Percentiles rank a stretch among this genome's conserved stretches.
Conservation (phyloP, 2,329 filamentous ascomycete species). For the Penicillium olsonii region DNA sequence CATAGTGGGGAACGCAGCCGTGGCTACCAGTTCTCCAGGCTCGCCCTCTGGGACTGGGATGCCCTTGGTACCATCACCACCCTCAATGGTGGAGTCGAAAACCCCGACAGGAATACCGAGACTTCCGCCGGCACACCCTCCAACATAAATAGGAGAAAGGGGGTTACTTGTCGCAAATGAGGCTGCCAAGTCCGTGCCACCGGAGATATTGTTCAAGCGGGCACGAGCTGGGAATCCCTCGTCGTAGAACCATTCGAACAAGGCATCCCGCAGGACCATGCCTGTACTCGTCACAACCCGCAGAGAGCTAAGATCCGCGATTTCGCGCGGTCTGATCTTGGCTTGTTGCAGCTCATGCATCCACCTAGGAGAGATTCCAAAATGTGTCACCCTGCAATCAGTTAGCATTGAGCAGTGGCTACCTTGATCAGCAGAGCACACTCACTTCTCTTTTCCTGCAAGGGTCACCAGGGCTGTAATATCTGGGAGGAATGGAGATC, state of each 20-base stretch:
- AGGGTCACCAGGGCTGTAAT: constrained; percentile 54
- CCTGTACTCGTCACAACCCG: constrained; percentile 69
- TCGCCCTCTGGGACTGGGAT: constrained; percentile 61
- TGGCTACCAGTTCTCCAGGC: constrained; percentile 74
- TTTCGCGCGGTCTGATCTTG: constrained; percentile 61
- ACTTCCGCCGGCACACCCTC: constrained; percentile 55
- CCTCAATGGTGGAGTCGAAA: constrained; percentile 54
- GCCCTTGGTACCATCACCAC: constrained; percentile 40
- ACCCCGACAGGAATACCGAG: constrained; percentile 58
- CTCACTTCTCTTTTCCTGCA: constrained; percentile 52
- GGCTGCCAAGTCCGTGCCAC: constrained; percentile 35
- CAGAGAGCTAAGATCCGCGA: constrained; percentile 64
- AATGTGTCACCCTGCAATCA: constrained; percentile 66
- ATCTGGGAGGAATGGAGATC: constrained; percentile 75
- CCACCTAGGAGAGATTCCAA: constrained; percentile 77
- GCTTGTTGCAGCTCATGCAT: constrained; percentile 70
- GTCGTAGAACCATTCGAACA: constrained; percentile 81
- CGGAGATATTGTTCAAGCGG: constrained; percentile 55
- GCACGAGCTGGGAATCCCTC: constrained; percentile 66
- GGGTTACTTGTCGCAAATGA: constrained; percentile 57
- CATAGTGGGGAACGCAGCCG: constrained; percentile 72
- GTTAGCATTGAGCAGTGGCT: constrained; percentile 45
- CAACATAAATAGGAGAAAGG: constrained; percentile 63
- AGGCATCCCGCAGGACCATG: constrained; percentile 75
- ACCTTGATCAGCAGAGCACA: not conserved